Evolutionary conservation across 352 stramenopile species (phyloP).

Genomic region (Phytophthora sp.): DNA sequence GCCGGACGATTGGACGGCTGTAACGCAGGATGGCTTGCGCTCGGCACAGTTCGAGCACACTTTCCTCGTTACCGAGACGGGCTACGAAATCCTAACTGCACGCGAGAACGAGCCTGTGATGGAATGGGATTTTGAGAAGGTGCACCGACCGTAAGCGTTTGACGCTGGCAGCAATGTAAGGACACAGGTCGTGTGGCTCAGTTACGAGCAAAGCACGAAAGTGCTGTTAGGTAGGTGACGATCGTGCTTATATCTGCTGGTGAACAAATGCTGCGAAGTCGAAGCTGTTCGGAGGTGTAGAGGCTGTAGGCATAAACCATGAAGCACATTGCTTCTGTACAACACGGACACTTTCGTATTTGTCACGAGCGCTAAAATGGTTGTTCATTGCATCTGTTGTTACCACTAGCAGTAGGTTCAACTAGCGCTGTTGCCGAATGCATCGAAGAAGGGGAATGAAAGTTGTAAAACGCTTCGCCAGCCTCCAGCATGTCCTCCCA

Average conservation of each 20-base stretch:
- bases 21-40: slow-evolving; percentile 95
- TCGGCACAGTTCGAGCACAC: slow-evolving; percentile 99
- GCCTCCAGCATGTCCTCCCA: neutral
- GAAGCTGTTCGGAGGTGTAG: too few species aligned
- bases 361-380: too few species aligned
- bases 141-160: slow-evolving; percentile 61
- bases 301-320: slow-evolving; percentile 2
- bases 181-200: slow-evolving; percentile 1
- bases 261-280: too few species aligned
- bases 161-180: neutral
- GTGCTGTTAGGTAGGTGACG: slow-evolving; percentile 15
- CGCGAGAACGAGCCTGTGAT: slow-evolving; percentile 88
- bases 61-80: slow-evolving; percentile 98
- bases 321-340: slow-evolving; percentile 2
- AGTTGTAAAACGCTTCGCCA: slow-evolving; percentile 1
- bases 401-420: too few species aligned
- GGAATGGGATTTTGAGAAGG: slow-evolving; percentile 83
- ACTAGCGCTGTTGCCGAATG: too few species aligned
- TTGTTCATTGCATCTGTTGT: too few species aligned
- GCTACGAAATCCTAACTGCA: slow-evolving; percentile 97
- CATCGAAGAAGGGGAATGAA: too few species aligned
- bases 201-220: neutral
- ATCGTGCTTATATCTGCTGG: neutral
- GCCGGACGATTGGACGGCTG: slow-evolving; percentile 98
- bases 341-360: slow-evolving; percentile 3